phyloP scores from a whole-genome alignment of 805 yeast species.

The Lipomyces anomalus region DNA sequence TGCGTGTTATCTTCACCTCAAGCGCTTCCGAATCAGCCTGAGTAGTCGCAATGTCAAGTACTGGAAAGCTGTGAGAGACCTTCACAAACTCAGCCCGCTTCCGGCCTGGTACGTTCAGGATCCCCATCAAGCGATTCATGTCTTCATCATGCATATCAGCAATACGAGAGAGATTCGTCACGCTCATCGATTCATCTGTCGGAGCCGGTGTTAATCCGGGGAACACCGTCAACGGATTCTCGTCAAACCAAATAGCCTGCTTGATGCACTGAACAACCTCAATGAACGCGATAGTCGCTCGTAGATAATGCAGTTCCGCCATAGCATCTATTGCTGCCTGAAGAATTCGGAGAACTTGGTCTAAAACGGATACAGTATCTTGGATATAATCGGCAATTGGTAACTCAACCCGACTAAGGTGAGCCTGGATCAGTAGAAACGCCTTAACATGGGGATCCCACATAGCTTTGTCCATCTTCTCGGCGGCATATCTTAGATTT shows the following conservation, averaged over 20 bases:
- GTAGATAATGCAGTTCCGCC: slow-evolving; percentile 70
- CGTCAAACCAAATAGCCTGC: slow-evolving; percentile 83
- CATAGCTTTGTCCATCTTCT: slow-evolving; percentile 41
- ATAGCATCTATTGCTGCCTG: slow-evolving; percentile 91
- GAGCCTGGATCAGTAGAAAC: slow-evolving; percentile 66
- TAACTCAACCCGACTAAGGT: slow-evolving; percentile 61
- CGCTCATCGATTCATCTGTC: slow-evolving; percentile 2
- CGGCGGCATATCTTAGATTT: slow-evolving; percentile 56
- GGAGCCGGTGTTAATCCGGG: slow-evolving; percentile 40
- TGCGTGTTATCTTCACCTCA: slow-evolving; percentile 47
- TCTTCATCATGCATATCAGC: slow-evolving; percentile 10
- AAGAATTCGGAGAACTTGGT: slow-evolving; percentile 86
- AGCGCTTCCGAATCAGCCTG: slow-evolving; percentile 33
- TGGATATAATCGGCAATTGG: slow-evolving; percentile 95
- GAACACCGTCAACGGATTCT: slow-evolving; percentile 54
- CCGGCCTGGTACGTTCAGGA: slow-evolving; percentile 9
- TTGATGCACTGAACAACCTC: slow-evolving; percentile 78
- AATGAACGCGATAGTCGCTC: slow-evolving; percentile 57
- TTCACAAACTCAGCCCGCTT: slow-evolving; percentile 7
- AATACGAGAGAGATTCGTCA: slow-evolving; percentile 2
- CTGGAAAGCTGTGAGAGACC: slow-evolving; percentile 55
- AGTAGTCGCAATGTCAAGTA: slow-evolving; percentile 38
- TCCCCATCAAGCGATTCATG: slow-evolving; percentile 9
- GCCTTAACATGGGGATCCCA: slow-evolving; percentile 88
- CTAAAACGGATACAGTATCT: slow-evolving; percentile 87